Evolutionary conservation across 129 eudicot genomes (phyloP).

Genomic region (Lactuca saligna): DNA sequence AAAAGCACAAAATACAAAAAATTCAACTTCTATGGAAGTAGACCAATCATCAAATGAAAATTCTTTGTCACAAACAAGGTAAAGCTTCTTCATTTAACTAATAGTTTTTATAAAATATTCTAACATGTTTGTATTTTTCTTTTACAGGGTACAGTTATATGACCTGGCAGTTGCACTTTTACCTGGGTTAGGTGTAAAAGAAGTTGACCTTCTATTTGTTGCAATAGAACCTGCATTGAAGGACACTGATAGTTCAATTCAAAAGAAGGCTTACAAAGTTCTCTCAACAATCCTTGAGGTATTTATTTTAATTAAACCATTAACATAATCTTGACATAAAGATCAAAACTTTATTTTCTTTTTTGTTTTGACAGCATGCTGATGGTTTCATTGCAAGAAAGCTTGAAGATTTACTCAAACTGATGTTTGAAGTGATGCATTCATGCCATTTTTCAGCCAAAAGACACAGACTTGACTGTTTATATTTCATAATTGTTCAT

Average conservation of each 20-base stretch:
- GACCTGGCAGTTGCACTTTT: slow-evolving; percentile 83
- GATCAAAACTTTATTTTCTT: not conserved
- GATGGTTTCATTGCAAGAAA: slow-evolving; percentile 66
- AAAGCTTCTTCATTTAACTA: not conserved
- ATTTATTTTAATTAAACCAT: slow-evolving; percentile 7
- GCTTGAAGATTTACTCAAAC: slow-evolving; percentile 59
- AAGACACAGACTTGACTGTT: slow-evolving; percentile 82
- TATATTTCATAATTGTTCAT: slow-evolving; percentile 69
- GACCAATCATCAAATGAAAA: slow-evolving; percentile 50
- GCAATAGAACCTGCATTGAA: slow-evolving; percentile 70
- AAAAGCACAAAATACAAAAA: slow-evolving; percentile 30
- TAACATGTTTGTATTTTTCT: not conserved
- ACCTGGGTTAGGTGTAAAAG: slow-evolving; percentile 77
- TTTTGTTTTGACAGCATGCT: slow-evolving; percentile 45
- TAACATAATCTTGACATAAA: slow-evolving; percentile 7
- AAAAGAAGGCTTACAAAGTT: slow-evolving; percentile 92
- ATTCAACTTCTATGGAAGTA: slow-evolving; percentile 63
- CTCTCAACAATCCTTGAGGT: slow-evolving; percentile 80
- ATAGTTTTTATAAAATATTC: not conserved
- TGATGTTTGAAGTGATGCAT: slow-evolving; percentile 88
- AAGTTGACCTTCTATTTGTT: slow-evolving; percentile 63
- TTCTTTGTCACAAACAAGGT: slow-evolving; percentile 62
- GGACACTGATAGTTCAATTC: slow-evolving; percentile 77
- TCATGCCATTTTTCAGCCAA: slow-evolving; percentile 92
- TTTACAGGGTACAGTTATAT: slow-evolving; percentile 62